Percentiles rank a stretch among this genome's conserved stretches.
Conservation (phyloP, 2,329 filamentous ascomycete species). For the Trichophyton equinum region DNA sequence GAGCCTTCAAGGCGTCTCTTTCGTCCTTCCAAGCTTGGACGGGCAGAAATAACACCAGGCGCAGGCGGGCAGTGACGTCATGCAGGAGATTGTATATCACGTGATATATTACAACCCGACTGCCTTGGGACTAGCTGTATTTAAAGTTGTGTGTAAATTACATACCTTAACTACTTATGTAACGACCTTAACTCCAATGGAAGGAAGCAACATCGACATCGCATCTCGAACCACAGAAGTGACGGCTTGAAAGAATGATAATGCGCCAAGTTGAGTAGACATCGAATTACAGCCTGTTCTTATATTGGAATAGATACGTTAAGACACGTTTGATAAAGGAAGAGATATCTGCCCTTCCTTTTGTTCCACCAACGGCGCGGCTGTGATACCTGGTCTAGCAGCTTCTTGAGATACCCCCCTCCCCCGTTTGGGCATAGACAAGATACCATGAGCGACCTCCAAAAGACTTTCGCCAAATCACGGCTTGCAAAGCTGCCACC, state of each 20-base stretch:
- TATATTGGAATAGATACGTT: not conserved
- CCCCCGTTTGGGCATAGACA: not conserved
- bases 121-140: not conserved
- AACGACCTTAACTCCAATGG: too few species aligned
- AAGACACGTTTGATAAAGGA: not conserved
- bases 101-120: not conserved
- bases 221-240: not conserved
- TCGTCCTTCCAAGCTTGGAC: not conserved
- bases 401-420: not conserved
- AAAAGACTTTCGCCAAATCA: slow-evolving; percentile 64
- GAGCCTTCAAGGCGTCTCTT: not conserved
- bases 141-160: not conserved
- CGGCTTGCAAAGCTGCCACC: slow-evolving; percentile 53
- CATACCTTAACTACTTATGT: too few species aligned
- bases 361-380: not conserved
- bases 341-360: not conserved
- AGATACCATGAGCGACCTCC: slow-evolving; percentile 60
- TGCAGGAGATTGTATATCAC: not conserved
- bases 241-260: not conserved
- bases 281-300: not conserved
- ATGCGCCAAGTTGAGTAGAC: not conserved
- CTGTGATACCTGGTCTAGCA: not conserved
- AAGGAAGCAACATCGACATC: not conserved
- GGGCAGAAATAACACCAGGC: too few species aligned
- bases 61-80: not conserved